Base-by-base conservation (phyloP, 1,284 basidiomycete species). In the Trichosporon coremiiforme region DNA sequence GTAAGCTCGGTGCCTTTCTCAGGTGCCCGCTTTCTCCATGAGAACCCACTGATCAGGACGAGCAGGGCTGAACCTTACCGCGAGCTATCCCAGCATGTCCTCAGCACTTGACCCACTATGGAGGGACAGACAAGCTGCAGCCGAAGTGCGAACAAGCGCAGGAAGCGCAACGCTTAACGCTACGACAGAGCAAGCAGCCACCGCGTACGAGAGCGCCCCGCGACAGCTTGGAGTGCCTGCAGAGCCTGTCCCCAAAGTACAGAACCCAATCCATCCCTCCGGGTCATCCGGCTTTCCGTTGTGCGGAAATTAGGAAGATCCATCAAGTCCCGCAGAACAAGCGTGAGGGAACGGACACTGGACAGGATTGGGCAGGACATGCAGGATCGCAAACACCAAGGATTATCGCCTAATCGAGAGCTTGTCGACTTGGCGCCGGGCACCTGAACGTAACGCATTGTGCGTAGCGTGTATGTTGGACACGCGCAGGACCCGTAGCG, bases 131-230 rank as follows among this genome's bases (percentile, higher is more conserved):
- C 41, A 45, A 45, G 41, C 41, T n/a, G 41, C 41, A n/a, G n/a
- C 41, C 41, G 41, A 45, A 45, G 41, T n/a, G 50, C 50, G n/a
- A 53, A 53, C 50, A 53, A 53, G 50, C 50, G 50, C 50, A 53
- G 22, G 22, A 22, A 25, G 50, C 50, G 50, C 50, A 22, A 53
- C 50, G 50, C 50, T 53, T 53, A 53, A 53, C 50, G 50, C 50
- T 53, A 53, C 22, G 25, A 25, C 25, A 25, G 36, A 38, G 36
- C 8, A 13, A 38, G 20, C 33, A 35, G 25, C 9, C 33, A 35
- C 33, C 33, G 33, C 33, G 33, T 35, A 35, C 25, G 25, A 25
- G 25, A 25, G 25, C 25, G 25, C 25, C 25, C 25, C 25, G 25
- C 25, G 25, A 25, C 25, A 25, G 25, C 25, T 25, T 25, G 25